phyloP scores from a whole-genome alignment of 345 rosid genomes.

The Zanthoxylum bungeanum region DNA sequence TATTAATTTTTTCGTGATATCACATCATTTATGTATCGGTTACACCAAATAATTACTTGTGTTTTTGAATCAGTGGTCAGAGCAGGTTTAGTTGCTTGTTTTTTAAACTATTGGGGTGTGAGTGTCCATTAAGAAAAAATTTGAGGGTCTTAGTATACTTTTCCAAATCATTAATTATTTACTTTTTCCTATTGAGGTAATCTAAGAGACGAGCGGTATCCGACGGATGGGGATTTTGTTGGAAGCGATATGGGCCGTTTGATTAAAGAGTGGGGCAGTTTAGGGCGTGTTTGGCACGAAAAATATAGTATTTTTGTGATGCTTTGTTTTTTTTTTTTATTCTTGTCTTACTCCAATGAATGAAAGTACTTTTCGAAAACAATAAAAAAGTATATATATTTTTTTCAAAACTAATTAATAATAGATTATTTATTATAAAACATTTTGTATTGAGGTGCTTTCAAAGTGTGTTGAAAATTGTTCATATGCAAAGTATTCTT shows the following conservation, averaged over 20 bases:
- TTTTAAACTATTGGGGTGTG: neutral
- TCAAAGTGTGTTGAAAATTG: no score
- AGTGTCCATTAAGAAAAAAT: neutral
- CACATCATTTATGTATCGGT: neutral
- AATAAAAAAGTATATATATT: no score
- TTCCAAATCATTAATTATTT: neutral
- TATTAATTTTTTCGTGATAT: no score
- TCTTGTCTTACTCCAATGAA: neutral
- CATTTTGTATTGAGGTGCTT: neutral
- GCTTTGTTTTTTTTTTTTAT: no score
- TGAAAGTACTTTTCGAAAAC: neutral
- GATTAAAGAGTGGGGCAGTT: slow-evolving; percentile 5
- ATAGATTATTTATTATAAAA: no score
- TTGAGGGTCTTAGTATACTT: neutral
- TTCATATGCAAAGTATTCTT: no score
- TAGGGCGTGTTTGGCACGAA: neutral
- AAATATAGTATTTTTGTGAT: neutral
- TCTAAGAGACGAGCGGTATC: neutral
- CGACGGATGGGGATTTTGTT: slow-evolving; percentile 28
- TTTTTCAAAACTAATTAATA: no score
- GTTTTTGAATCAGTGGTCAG: no score
- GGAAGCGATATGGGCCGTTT: slow-evolving; percentile 21
- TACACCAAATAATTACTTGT: no score
- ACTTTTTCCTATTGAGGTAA: slow-evolving; percentile 15
- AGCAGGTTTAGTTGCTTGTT: neutral